These are phyloP conservation scores for Rauvolfia tetraphylla DNA, from an alignment of 257 asterid species.

Conservation along the genomic window DNA sequence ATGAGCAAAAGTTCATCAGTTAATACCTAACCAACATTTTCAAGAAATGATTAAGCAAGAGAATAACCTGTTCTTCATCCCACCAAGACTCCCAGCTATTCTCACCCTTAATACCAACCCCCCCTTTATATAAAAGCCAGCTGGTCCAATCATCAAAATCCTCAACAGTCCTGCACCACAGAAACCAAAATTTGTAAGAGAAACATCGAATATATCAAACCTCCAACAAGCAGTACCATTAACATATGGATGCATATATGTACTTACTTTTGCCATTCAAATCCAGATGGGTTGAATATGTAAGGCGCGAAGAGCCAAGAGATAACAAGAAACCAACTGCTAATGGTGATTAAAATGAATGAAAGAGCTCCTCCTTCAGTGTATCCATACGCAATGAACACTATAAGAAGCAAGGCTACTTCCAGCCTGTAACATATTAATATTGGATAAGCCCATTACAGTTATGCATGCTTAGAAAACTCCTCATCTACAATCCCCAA, in stretches of 20 bases:
- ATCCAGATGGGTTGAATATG: conserved; percentile 97
- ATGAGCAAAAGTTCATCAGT: neutral
- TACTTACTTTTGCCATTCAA: conserved; percentile 99
- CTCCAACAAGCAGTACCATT: neutral
- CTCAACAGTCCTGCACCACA: conserved; percentile 76
- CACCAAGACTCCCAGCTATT: conserved; percentile 99
- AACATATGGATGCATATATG: neutral
- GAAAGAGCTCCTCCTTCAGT: conserved; percentile 62
- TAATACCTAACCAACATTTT: neutral
- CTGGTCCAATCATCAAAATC: conserved; percentile 98
- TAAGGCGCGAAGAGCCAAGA: conserved; percentile 99
- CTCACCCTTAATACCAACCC: conserved; percentile 94
- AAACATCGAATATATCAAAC: conserved; percentile 13
- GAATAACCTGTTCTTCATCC: conserved; percentile 94
- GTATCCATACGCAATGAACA: conserved; percentile 86
- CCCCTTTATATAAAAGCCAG: conserved; percentile 98
- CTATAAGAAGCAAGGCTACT: conserved; percentile 86
- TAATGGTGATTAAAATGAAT: conserved; percentile 63
- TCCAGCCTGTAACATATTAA: conserved; percentile 64
- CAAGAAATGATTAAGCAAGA: neutral
- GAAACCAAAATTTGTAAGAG: conserved; percentile 10
- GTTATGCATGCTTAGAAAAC: neutral
- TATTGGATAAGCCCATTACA: neutral
- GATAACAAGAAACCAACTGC: conserved; percentile 97
- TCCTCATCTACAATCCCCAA: neutral